A percentile compares a stretch with the other conserved stretches of the same genome.
Conservation (phyloP, 2,329 filamentous ascomycete genomes). For the Fusarium newnesense region DNA sequence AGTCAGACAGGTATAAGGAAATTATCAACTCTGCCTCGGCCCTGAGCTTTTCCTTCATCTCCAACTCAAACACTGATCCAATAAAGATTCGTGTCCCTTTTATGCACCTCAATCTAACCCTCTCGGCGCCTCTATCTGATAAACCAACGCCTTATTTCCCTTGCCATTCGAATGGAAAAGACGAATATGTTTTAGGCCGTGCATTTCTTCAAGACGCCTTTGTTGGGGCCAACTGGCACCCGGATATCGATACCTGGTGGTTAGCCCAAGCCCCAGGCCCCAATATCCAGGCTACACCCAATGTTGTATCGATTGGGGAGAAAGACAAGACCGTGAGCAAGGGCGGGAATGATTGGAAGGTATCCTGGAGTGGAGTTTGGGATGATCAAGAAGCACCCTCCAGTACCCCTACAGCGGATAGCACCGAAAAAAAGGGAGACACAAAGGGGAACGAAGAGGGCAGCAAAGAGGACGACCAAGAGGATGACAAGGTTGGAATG, state of each 20-base stretch:
- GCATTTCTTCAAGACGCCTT: slow-evolving; percentile 58
- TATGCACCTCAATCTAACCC: slow-evolving; percentile 9
- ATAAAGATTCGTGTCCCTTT: slow-evolving; percentile 3
- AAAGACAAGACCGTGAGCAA: slow-evolving; percentile 5
- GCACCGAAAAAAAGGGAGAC: background rate
- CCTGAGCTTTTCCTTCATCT: slow-evolving; percentile 4
- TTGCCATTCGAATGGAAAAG: slow-evolving; percentile 46
- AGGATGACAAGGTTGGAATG: background rate
- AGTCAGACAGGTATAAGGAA: background rate
- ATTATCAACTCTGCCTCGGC: background rate
- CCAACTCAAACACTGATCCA: background rate
- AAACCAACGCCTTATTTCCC: slow-evolving; percentile 45
- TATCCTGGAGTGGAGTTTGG: slow-evolving; percentile 25
- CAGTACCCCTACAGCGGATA: background rate
- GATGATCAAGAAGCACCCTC: background rate
- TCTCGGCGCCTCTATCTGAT: background rate
- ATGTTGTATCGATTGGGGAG: background rate
- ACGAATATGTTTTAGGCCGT: slow-evolving; percentile 51
- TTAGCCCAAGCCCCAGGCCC: slow-evolving; percentile 26
- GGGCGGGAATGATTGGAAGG: slow-evolving; percentile 25
- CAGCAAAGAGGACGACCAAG: no score
- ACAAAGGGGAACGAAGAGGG: background rate
- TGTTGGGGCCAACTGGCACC: slow-evolving; percentile 53
- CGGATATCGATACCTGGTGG: slow-evolving; percentile 31
- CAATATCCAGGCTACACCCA: background rate